Evolutionary conservation across 2,329 filamentous ascomycete species (phyloP).

Genomic region (Ophiostoma sp.): DNA sequence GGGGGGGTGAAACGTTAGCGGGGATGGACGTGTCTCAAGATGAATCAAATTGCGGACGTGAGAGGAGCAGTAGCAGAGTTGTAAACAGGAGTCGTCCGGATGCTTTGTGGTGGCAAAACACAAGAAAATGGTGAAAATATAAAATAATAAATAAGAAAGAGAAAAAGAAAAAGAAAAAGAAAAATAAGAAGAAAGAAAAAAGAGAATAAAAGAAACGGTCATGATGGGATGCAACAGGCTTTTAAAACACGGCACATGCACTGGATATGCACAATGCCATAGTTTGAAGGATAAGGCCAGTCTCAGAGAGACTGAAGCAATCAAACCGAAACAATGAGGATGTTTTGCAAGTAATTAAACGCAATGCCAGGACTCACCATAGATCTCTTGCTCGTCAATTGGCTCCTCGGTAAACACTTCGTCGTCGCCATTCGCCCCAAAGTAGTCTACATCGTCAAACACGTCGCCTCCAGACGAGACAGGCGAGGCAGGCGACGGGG

Average conservation of each 20-base stretch:
- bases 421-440: constrained; percentile 29
- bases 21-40: constrained; percentile 26
- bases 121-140: not conserved
- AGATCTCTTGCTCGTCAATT: constrained; percentile 96
- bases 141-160: not conserved
- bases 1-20: constrained; percentile 34
- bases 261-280: constrained; percentile 5
- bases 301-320: not conserved
- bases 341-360: not conserved
- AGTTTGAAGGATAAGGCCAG: not conserved
- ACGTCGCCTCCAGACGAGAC: constrained; percentile 33
- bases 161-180: too few relatives aligned
- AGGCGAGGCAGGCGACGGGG: constrained; percentile 31
- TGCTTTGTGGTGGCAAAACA: not conserved
- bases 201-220: too few relatives aligned
- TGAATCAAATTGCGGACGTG: not conserved
- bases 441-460: constrained; percentile 27
- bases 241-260: not conserved
- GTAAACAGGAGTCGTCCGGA: not conserved
- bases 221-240: constrained; percentile 1
- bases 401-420: constrained; percentile 66
- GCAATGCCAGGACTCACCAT: constrained; percentile 53
- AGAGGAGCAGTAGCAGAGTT: not conserved
- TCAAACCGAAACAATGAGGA: not conserved
- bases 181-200: too few relatives aligned